phyloP scores from a whole-genome alignment of 2,329 filamentous ascomycete genomes.

The Scorias spongiosa region DNA sequence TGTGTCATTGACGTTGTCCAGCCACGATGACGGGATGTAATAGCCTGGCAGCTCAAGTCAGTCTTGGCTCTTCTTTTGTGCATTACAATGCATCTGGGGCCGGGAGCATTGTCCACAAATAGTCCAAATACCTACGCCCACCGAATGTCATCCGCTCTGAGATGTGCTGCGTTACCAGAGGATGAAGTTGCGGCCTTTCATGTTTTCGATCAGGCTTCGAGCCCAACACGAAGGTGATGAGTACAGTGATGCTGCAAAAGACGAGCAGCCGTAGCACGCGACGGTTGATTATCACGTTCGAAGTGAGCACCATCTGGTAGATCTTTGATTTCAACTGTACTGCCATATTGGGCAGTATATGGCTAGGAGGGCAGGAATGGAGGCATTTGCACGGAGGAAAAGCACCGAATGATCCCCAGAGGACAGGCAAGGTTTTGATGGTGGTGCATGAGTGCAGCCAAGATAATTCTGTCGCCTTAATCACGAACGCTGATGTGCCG shows the following conservation, averaged over 20 bases:
- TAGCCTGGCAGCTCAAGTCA: not conserved
- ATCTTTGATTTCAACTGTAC: not conserved
- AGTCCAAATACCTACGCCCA: not conserved
- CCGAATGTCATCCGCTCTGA: not conserved
- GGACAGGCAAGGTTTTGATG: no score
- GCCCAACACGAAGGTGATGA: not conserved
- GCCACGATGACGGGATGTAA: not conserved
- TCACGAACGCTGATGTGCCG: no score
- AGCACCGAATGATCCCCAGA: no score
- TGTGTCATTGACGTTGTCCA: not conserved
- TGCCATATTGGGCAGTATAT: no score
- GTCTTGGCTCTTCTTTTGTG: not conserved
- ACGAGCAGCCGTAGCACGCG: not conserved
- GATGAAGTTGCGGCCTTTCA: not conserved
- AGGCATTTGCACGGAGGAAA: no score
- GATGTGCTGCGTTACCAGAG: not conserved
- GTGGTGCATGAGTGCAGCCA: no score
- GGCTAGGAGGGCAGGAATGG: no score
- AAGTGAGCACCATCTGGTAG: not conserved
- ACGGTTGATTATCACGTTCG: not conserved
- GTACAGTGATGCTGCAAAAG: not conserved
- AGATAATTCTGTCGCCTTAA: no score
- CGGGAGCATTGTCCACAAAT: not conserved
- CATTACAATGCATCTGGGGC: not conserved
- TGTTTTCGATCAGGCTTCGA: not conserved